Evolutionary conservation across 2,329 filamentous ascomycete genomes (phyloP), one percentile per base, ranked within the genome.

Genomic region (Verticillium klebahnii): DNA sequence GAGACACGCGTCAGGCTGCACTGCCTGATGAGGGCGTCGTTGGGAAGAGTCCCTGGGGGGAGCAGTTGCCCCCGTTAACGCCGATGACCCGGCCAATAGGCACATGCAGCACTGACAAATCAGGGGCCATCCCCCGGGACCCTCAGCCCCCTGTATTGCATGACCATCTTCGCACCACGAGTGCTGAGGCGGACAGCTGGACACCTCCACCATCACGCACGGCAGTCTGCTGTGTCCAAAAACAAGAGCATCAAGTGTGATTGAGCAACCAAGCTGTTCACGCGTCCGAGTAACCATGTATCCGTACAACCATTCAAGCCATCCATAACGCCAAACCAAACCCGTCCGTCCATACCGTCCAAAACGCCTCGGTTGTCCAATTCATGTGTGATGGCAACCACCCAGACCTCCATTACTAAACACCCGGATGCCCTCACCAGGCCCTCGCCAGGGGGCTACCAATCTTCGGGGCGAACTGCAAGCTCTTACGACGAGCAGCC

Each of bases 391-490:
- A 50, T 50, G 45, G 19, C 45, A 50, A 25, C 12, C 17, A 23
- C 45, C 9, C 12, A 8, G 9, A n/a, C 57, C 29, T 17, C 23
- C 40, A 55, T 36, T 17, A 50, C 19, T 14, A 17, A n/a, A 36
- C 17, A 9, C 14, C 19, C 50, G 19, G 12, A 52, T 58, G 34
- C 56, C 56, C 64, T 67, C 29, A 75, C 84, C 84, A 87, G 31
- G 81, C 77, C 69, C 80, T 85, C 31, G 85, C 82, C 67, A 93
- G 76, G 2, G 90, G 91, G 73, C 90, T 93, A 19, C 84, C 88
- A 62, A 92, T 78, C 75, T 90, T 89, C 34, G 90, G 91, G 36
- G 89, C 89, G 77, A 88, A 92, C 70, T 91, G 89, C 73, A 92
- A 72, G 70, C 89, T 94, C 83, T 91, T 92, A 64, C 91, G 82